phyloP scores from a whole-genome alignment of 768 basidiomycete genomes.

The Coprinopsis sp. region DNA sequence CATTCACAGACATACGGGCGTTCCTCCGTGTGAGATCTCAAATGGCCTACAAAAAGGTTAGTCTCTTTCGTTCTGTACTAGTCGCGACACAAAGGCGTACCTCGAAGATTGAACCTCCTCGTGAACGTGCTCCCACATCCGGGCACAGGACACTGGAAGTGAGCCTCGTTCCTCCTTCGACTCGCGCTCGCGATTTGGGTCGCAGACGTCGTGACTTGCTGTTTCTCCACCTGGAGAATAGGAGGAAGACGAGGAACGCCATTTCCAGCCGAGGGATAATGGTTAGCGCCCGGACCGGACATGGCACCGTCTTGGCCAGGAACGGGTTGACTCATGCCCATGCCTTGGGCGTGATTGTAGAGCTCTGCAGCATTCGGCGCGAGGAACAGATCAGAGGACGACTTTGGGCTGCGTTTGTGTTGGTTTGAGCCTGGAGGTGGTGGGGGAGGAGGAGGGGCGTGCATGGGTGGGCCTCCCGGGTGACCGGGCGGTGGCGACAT shows the following conservation, averaged over 20 bases:
- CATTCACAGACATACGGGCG: conserved; percentile 91
- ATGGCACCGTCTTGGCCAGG: conserved; percentile 26
- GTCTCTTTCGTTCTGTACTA: conserved; percentile 10
- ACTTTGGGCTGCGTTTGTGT: conserved; percentile 6
- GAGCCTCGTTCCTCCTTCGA: conserved; percentile 83
- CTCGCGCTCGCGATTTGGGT: conserved; percentile 91
- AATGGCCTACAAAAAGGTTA: conserved; percentile 57
- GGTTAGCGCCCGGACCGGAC: conserved; percentile 46
- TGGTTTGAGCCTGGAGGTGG: conserved; percentile 23
- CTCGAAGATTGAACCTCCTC: conserved; percentile 82
- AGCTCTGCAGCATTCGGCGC: conserved; percentile 51
- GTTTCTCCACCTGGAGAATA: conserved; percentile 87
- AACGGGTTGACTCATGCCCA: conserved; percentile 20
- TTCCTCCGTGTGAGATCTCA: conserved; percentile 94
- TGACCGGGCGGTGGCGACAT: conserved; percentile 19
- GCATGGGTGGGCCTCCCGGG: conserved; percentile 8
- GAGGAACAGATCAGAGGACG: conserved; percentile 29
- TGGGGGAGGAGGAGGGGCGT: conserved; percentile 14
- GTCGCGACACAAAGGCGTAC: conserved; percentile 33
- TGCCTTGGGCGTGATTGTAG: conserved; percentile 42
- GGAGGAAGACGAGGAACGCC: conserved; percentile 65
- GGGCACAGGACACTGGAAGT: conserved; percentile 90
- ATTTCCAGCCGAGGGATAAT: conserved; percentile 48
- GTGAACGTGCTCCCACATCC: conserved; percentile 98
- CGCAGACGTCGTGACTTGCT: conserved; percentile 91